Conservation (phyloP, 371 early-diverging fungal species). For the Mucor sp. region DNA sequence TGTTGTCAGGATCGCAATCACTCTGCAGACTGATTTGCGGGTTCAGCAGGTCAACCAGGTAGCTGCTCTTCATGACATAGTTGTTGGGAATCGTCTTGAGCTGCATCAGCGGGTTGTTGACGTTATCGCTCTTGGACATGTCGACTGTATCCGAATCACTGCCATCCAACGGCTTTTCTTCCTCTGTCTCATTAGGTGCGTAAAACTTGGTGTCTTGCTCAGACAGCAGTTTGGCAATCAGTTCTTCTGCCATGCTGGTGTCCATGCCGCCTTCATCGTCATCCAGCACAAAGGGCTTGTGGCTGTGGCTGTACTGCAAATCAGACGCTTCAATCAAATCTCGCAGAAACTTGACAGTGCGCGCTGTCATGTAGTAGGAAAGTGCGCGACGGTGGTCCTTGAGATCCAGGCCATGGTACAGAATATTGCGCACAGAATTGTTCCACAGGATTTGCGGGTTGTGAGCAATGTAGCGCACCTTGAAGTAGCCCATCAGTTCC, state of each 20-base stretch:
- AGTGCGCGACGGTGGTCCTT: slow-evolving; percentile 14
- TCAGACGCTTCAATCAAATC: slow-evolving; percentile 32
- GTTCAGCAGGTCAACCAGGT: slow-evolving; percentile 56
- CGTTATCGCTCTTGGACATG: slow-evolving; percentile 9
- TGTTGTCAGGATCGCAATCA: slow-evolving; percentile 20
- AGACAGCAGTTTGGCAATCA: slow-evolving; percentile 56
- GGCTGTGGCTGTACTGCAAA: slow-evolving; percentile 11
- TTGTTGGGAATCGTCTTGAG: slow-evolving; percentile 42
- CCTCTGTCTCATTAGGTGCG: slow-evolving; percentile 51
- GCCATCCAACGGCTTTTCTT: slow-evolving; percentile 7
- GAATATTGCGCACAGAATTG: slow-evolving; percentile 27
- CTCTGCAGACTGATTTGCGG: slow-evolving; percentile 66
- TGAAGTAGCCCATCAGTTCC: slow-evolving; percentile 26
- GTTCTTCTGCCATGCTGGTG: slow-evolving; percentile 36
- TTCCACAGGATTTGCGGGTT: slow-evolving; percentile 40
- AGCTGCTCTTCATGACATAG: slow-evolving; percentile 50
- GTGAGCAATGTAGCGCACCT: slow-evolving; percentile 26
- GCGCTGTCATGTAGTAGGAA: slow-evolving; percentile 30
- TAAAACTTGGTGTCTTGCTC: slow-evolving; percentile 47
- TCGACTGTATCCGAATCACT: slow-evolving; percentile 3
- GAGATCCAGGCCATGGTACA: slow-evolving; percentile 23
- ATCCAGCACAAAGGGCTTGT: slow-evolving; percentile 21
- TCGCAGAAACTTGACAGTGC: slow-evolving; percentile 30
- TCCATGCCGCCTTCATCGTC: neutral
- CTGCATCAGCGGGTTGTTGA: slow-evolving; percentile 32